Evolutionary conservation across 2,329 filamentous ascomycete genomes (phyloP).

Genomic region (Xylaria sp.): DNA sequence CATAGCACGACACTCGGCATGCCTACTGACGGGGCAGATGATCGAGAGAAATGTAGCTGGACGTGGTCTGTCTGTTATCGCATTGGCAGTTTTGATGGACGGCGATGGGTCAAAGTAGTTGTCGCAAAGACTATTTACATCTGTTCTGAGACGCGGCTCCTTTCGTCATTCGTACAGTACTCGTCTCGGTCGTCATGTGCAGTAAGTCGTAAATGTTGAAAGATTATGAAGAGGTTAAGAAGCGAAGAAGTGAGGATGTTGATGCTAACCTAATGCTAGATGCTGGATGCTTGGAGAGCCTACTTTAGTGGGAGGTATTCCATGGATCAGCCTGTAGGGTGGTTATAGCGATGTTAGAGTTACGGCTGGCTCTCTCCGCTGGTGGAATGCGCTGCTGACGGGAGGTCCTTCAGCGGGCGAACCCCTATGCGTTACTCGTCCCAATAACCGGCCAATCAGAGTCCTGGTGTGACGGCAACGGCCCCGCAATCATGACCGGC

Average conservation of each 20-base stretch:
- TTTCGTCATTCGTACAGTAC: background rate
- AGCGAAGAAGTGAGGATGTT: background rate
- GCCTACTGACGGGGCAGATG: slow-evolving; percentile 12
- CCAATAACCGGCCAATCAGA: background rate
- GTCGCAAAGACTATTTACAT: slow-evolving; percentile 1
- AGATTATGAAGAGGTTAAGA: background rate
- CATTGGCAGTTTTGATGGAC: background rate
- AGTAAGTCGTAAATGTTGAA: background rate
- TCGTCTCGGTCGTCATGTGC: background rate
- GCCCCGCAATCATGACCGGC: no score
- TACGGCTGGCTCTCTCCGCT: background rate
- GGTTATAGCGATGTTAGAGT: no score
- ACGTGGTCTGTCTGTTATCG: slow-evolving; percentile 3
- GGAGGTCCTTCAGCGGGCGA: no score
- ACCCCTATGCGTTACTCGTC: no score
- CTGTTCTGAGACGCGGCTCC: background rate
- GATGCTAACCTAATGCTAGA: no score
- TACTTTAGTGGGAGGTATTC: no score
- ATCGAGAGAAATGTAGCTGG: background rate
- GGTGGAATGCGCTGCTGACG: background rate
- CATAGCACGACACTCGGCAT: slow-evolving; percentile 28
- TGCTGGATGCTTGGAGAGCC: no score
- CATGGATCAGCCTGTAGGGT: no score
- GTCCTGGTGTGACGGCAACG: no score
- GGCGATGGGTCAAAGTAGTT: background rate